A percentile compares a stretch with the other conserved stretches of the same genome.
Conservation (phyloP, 768 basidiomycete species). For the Kwoniella sp. region DNA sequence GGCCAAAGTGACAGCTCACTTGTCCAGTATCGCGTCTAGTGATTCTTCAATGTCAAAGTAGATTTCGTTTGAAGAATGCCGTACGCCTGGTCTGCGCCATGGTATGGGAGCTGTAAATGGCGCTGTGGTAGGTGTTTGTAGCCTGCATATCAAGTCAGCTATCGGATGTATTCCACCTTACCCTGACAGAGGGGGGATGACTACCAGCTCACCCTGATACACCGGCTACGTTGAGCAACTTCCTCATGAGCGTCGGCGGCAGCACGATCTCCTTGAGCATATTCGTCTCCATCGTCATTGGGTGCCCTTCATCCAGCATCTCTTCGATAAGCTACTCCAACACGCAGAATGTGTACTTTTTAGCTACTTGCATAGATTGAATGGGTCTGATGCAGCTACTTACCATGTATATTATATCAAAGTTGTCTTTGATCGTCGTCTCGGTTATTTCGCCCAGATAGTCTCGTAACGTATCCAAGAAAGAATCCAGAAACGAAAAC, state of each 20-base stretch:
- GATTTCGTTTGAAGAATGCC: constrained; percentile 85
- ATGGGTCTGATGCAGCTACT: too few species aligned
- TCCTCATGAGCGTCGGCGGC: constrained; percentile 81
- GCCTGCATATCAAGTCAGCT: constrained; percentile 24
- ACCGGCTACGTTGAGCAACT: constrained; percentile 63
- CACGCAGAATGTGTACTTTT: too few species aligned
- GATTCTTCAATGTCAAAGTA: constrained; percentile 89
- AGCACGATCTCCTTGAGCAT: constrained; percentile 90
- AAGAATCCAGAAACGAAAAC: constrained; percentile 83
- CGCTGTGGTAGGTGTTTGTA: constrained; percentile 54
- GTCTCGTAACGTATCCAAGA: constrained; percentile 77
- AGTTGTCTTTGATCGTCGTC: constrained; percentile 80
- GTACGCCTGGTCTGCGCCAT: constrained; percentile 82
- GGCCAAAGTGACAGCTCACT: constrained; percentile 64
- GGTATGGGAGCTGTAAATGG: constrained; percentile 87
- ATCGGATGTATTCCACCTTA: neutral
- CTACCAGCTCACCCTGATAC: constrained; percentile 58
- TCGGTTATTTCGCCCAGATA: constrained; percentile 86
- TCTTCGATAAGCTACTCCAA: constrained; percentile 78
- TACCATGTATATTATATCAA: constrained; percentile 93
- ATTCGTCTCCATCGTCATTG: constrained; percentile 85
- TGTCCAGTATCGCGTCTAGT: constrained; percentile 74
- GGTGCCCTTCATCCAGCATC: constrained; percentile 88
- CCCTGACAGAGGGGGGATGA: neutral
- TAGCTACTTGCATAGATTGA: too few species aligned